Evolutionary conservation across 768 basidiomycete genomes (phyloP).

Genomic region (Suillus plorans): DNA sequence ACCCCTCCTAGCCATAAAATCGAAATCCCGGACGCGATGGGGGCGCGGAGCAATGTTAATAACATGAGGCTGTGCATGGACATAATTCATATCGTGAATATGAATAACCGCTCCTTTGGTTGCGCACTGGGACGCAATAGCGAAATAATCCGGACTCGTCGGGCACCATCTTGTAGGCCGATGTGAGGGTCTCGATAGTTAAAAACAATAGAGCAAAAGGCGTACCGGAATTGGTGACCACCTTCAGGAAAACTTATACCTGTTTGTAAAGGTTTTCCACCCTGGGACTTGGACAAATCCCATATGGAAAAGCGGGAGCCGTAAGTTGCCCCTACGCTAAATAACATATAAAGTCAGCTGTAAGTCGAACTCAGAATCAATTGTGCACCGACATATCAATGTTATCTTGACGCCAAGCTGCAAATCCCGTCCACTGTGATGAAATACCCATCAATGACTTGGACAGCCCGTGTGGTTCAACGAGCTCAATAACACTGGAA

Average conservation of each 20-base stretch:
- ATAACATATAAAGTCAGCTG: background rate
- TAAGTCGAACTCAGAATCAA: background rate
- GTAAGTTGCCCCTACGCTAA: slow-evolving; percentile 73
- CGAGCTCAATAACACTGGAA: slow-evolving; percentile 65
- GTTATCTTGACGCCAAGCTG: slow-evolving; percentile 70
- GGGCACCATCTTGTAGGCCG: slow-evolving; percentile 68
- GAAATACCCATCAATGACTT: slow-evolving; percentile 47
- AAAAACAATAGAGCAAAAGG: slow-evolving; percentile 9
- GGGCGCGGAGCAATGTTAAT: slow-evolving; percentile 62
- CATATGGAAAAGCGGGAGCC: slow-evolving; percentile 73
- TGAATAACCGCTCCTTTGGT: slow-evolving; percentile 65
- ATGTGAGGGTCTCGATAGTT: background rate
- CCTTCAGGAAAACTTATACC: slow-evolving; percentile 68
- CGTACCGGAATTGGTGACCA: slow-evolving; percentile 65
- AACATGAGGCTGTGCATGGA: slow-evolving; percentile 61
- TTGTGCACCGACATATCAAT: slow-evolving; percentile 63
- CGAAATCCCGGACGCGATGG: slow-evolving; percentile 69
- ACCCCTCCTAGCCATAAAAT: slow-evolving; percentile 62
- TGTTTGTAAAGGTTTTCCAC: slow-evolving; percentile 68
- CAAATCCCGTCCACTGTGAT: slow-evolving; percentile 52
- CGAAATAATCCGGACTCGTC: slow-evolving; percentile 75
- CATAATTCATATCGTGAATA: slow-evolving; percentile 65
- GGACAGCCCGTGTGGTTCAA: slow-evolving; percentile 65
- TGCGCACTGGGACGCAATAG: slow-evolving; percentile 62
- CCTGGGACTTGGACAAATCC: slow-evolving; percentile 70